Evolutionary conservation across 805 yeast genomes (phyloP), one percentile per base, ranked within the genome.

Genomic region (Cyberlindnera samutprakarnensis): DNA sequence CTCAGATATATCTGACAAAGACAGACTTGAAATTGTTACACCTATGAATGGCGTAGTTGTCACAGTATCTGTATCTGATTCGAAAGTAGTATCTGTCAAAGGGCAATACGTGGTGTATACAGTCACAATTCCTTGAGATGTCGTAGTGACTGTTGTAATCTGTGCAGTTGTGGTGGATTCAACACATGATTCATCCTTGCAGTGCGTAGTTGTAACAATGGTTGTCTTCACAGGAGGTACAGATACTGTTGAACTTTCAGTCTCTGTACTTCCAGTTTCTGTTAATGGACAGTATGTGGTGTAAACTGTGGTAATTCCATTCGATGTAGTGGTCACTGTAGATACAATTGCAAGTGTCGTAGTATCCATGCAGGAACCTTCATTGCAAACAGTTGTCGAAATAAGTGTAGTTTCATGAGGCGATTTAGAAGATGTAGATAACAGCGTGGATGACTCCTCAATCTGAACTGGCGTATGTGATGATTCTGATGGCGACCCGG

Each of bases 71-170:
- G n/a, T n/a, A n/a, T n/a, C n/a, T n/a, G n/a, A n/a, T n/a, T n/a
- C 10, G 21, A 17, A 26, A 15, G 18, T 14, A 11, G 32, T 34
- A 25, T 24, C 23, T 25, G 54, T 45, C 22, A 53, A 36, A 23
- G 68, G 68, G 39, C 66, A 61, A 50, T 59, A 61, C 6, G 68
- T 62, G 12, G 67, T 60, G 54, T 57, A 69, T 14, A 48, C 47
- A 11, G 67, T 68, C 27, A 31, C 53, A 4, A 38, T 46, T 26
- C 45, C 45, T 5, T 33, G 13, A 22, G 50, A 41, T 19, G 67
- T 61, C 35, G 44, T 44, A 27, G 54, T 53, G 27, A 55, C 53
- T 28, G 62, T 53, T 19, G 61, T 52, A 12, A 53, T 32, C 5
- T 36, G 27, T 14, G 56, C 51, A 16, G 49, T 41, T 7, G 55